A percentile compares a stretch with the other conserved stretches of the same genome.
phyloP scores from a whole-genome alignment of 139 green algal genomes.

The Coelastrella sp. region DNA sequence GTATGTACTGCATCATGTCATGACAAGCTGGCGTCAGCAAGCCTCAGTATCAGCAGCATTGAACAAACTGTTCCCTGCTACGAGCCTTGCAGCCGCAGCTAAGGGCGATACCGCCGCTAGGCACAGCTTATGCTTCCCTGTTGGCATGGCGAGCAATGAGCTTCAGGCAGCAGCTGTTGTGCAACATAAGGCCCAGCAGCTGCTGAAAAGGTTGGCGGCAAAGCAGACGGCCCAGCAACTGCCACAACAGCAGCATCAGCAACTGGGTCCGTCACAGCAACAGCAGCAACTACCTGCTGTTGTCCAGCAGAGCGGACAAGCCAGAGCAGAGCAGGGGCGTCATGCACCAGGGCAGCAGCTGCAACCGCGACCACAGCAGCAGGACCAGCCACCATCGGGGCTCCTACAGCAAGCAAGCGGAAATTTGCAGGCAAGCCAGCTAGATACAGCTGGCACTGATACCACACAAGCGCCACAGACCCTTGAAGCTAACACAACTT shows the following conservation, averaged over 20 bases:
- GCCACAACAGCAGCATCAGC: neutral
- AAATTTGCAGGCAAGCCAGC: too few relatives aligned
- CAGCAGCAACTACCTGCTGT: neutral
- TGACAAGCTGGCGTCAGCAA: neutral
- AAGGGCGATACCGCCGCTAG: neutral
- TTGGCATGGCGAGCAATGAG: neutral
- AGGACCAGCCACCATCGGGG: neutral
- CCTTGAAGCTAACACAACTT: too few relatives aligned
- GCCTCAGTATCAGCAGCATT: conserved; percentile 25
- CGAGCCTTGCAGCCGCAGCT: neutral
- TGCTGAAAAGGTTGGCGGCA: conserved; percentile 7
- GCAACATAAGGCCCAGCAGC: conserved; percentile 34
- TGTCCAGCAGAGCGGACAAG: neutral
- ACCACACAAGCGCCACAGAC: too few relatives aligned
- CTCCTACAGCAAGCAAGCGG: too few relatives aligned
- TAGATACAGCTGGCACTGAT: too few relatives aligned
- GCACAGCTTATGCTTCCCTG: neutral
- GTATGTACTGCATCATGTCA: neutral
- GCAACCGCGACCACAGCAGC: neutral
- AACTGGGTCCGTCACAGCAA: neutral
- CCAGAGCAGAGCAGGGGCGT: neutral
- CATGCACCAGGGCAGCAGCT: conserved; percentile 6
- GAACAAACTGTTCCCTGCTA: conserved; percentile 17
- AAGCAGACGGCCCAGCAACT: neutral
- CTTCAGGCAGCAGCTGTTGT: conserved; percentile 20